Base-by-base conservation (phyloP, 2,329 filamentous ascomycete species). In the Pseudogymnoascus sp. region DNA sequence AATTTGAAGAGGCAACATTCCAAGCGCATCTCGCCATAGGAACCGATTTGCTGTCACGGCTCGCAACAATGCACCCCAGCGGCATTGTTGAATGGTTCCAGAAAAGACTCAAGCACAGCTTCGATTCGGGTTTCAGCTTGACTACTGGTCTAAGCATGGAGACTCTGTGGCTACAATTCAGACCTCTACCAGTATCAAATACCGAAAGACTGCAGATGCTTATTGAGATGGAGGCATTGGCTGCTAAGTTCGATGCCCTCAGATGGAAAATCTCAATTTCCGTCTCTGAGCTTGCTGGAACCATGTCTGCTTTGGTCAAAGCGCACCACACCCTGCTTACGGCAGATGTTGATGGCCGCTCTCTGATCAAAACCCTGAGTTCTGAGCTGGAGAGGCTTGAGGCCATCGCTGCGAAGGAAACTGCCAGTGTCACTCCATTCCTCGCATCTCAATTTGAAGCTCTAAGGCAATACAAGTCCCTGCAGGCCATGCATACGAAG, bases 101-200 rank as follows among this genome's bases (percentile, higher is more conserved):
- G 1, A 69, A 73, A 0, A 77, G 74, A 5, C 69, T 87, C 2
- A 74, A 80, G 44, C 76, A 76, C 39, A 80, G 80, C 59, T 93
- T 96, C 70, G 80, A 83, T 25, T 81, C 84, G 13, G 86, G 84
- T 1, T 92, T 92, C 76, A 85, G 85, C 62, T 76, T 95, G 12
- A 85, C 80, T 0, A 92, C 88, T 2, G 92, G 91, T 0, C 77
- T 92, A 10, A 87, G 85, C 66, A 94, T 95, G 89, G 89, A 94
- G 70, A 73, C 77, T 7, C 79, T 96, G 4, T 96, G 92, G 93
- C 82, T 84, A 42, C 70, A 78, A 1, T 83, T 95, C 69, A 84
- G 89, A 61, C 90, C 92, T 0, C 73, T 77, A 9, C 80, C 84
- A 4, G 78, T 86, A 21, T 74, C 79, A 1, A 78, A 79, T 15